Evolutionary conservation across 495 filamentous ascomycete species (phyloP), one percentile per base, ranked within the genome.

Genomic region (Annulohypoxylon stygium): DNA sequence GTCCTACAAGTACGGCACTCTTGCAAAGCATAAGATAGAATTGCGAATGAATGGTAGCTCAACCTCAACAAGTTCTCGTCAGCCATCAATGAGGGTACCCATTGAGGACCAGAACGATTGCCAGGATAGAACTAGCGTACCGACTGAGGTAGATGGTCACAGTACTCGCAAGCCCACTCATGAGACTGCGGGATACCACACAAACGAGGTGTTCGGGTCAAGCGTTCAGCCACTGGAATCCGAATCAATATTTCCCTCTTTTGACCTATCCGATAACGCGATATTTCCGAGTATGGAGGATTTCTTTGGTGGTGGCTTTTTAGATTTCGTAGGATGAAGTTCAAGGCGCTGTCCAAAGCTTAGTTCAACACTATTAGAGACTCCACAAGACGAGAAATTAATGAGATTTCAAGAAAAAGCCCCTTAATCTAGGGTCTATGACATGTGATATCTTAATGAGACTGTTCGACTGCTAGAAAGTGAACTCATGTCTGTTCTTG

Each of bases 241-340:
- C 0, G 75, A 73, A 20, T 45, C 67, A 1, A 59, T 16, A 9
- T 58, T 75, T 39, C 54, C 65, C 8, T 47, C 64, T 4, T 73
- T 78, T 18, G 69, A 75, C 45, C 30, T 76, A 0, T 66, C 70
- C 4, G 76, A 74, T 41, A 55, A 78, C 39, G 39, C 70, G 16
- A 70, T 76, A 61, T 76, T 78, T 36, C 76, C 76, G 10, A 78
- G 71, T 16, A 78, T 78, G 76, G 76, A 78, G 53, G 76, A 75
- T 14, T 78, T 78, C 45, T 78, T 78, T 10, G 76, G 76, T 1
- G 76, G 76, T n/a, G 76, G 76, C 18, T 78, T 78, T 23, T 69
- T 78, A 25, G 76, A 78, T 54, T 76, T 78, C 23, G 69, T 75
- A 34, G 50, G 71, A 30, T 78, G 64, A 45, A 36, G 16, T 48